These are phyloP conservation scores for Ustilago shanxiensis DNA, from an alignment of 1,284 basidiomycete species.

Conservation along the genomic window DNA sequence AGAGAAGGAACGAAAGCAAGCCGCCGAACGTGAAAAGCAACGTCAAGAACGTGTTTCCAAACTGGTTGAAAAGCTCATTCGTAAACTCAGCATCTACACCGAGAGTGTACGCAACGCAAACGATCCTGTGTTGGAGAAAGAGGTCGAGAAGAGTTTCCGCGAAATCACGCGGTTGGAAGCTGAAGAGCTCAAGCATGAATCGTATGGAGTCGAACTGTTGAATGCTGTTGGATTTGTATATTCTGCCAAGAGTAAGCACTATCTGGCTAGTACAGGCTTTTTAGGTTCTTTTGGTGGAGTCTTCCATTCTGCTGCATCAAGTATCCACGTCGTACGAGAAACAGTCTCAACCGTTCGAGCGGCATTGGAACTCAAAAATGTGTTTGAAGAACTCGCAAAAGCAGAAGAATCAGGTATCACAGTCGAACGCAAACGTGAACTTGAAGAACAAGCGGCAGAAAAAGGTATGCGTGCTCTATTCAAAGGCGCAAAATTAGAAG, in stretches of 20 bases:
- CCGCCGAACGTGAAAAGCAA: slow-evolving; percentile 84
- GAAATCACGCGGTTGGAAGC: slow-evolving; percentile 68
- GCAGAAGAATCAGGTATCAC: slow-evolving; percentile 85
- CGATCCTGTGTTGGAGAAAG: slow-evolving; percentile 77
- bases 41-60: slow-evolving; percentile 84
- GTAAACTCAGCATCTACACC: slow-evolving; percentile 90
- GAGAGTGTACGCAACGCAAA: slow-evolving; percentile 83
- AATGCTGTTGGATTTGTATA: slow-evolving; percentile 94
- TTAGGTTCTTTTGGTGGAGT: slow-evolving; percentile 59
- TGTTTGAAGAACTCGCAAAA: slow-evolving; percentile 87
- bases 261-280: slow-evolving; percentile 62
- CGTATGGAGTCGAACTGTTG: slow-evolving; percentile 91
- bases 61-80: slow-evolving; percentile 84
- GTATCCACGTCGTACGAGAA: slow-evolving; percentile 65
- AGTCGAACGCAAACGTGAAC: slow-evolving; percentile 85
- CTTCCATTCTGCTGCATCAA: slow-evolving; percentile 58
- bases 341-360: slow-evolving; percentile 67
- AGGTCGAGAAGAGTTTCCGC: slow-evolving; percentile 61
- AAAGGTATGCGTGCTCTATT: slow-evolving; percentile 74
- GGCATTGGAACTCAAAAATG: slow-evolving; percentile 78
- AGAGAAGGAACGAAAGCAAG: slow-evolving; percentile 75
- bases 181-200: slow-evolving; percentile 77
- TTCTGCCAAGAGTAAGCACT: slow-evolving; percentile 71
- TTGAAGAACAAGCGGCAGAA: slow-evolving; percentile 96
- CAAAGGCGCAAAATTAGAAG: slow-evolving; percentile 88